Base-by-base conservation (phyloP, 768 basidiomycete species). In the Hypholoma sublateritium region DNA sequence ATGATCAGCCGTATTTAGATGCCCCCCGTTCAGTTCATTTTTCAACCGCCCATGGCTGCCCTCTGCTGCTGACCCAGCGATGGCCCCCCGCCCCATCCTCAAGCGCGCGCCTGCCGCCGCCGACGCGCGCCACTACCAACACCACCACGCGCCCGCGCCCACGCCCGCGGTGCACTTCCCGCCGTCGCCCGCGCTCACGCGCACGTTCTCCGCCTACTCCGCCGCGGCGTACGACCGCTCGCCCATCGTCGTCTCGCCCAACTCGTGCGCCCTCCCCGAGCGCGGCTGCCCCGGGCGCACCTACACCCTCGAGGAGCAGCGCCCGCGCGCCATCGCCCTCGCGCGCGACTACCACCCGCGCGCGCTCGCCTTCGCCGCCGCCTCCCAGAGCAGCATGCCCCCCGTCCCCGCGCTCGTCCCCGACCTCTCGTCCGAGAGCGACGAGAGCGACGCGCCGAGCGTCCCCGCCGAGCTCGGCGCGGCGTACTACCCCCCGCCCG, bases 281-380 rank as follows among this genome's bases (percentile, higher is more conserved):
- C 85, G 91, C 58, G 89, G 89, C 28, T 88, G 86, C 67, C 86
- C 87, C 49, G 87, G 88, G 24, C 80, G 85, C 59, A 89, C 87
- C 4, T 89, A 89, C 65, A 70, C 72, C 58, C 75, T 82, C 50
- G 80, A 77, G 51, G 81, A 77, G 51, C 57, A 32, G 61, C 22
- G 49, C 59, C 61, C 50, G 37, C 56, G 62, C 35, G 62, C 58
- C 52, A 64, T 64, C 53, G 60, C 65, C 35, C 62, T 63, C 50
- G 62, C 76, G 48, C 72, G 69, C 24, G 77, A 80, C 43, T 69
- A 77, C 21, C 83, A 85, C 62, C 80, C 83, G 4, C 71, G 80
- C 39, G 75, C 76, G 11, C 63, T 74, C 19, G 65, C 65, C 13
- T 63, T 61, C 50, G 61, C 62, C 42, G 60, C 63, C 14, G 34